Evolutionary conservation across 1,284 basidiomycete genomes (phyloP), one percentile per base, ranked within the genome.

Genomic region (Cryptococcus floricola): DNA sequence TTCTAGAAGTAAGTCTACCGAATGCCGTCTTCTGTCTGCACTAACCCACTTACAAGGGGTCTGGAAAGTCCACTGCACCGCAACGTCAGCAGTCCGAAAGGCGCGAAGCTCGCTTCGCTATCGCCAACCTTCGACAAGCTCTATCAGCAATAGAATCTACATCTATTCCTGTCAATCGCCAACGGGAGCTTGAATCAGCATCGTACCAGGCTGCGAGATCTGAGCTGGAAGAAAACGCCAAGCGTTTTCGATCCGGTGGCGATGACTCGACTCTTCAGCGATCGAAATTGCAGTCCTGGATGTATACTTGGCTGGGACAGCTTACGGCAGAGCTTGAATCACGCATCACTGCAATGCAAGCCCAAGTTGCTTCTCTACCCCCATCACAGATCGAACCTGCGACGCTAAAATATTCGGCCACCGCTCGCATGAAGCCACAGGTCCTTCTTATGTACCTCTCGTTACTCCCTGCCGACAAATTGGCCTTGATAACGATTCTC

Each of bases 401-500:
- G 3, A 39, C 55, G 18, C 58, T 57, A 10, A 53, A 34, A 28
- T 69, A 61, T 55, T 55, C 54, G 13, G 47, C 65, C 25, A 53
- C 39, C 39, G n/a, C 38, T 10, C 51, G 54, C 38, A 62, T 71
- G 60, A 65, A 67, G 54, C 64, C 70, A 8, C 49, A 55, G 39
- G 61, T 63, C 9, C 58, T 73, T 9, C 52, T 68, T 14, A 61
- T 77, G 34, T 95, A 93, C 78, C 78, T 97, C 8, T 79, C 81
- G 1, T 82, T 94, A 0, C 80, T 98, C 19, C 83, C 85, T 13
- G 80, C 87, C 0, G 84, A 89, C 50, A 88, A 88, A 59, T 81
- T 98, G 9, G 91, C 92, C 0, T 81, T 97, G 23, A 87, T 98
- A 68, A 89, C 89, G 4, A 91, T 98, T 61, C 81, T 95, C 38